Percentiles rank a stretch among this genome's conserved stretches.
phyloP scores from a whole-genome alignment of 805 yeast species.

The Sungouiella blattae region DNA sequence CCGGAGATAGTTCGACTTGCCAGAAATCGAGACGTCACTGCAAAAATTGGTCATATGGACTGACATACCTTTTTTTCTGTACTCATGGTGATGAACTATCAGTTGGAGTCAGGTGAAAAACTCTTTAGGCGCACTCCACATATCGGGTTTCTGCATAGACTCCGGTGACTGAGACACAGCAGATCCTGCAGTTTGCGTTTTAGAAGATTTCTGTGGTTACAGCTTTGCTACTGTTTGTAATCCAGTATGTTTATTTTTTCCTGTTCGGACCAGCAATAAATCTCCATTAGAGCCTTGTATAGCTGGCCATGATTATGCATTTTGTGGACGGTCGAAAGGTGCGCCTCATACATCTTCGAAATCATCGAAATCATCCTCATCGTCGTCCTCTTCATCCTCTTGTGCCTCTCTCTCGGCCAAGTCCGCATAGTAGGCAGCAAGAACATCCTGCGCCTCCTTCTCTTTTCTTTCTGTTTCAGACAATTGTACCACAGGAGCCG shows the following conservation, averaged over 20 bases:
- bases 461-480: constrained; percentile 16
- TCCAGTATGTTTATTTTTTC: too few relatives aligned
- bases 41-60: too few relatives aligned
- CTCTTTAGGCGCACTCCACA: too few relatives aligned
- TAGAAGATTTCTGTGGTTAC: too few relatives aligned
- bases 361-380: constrained; percentile 38
- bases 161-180: too few relatives aligned
- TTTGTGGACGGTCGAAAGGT: neutral
- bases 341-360: constrained; percentile 22
- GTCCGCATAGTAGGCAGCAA: constrained; percentile 65
- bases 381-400: constrained; percentile 58
- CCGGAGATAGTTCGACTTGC: neutral
- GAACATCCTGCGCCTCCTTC: constrained; percentile 66
- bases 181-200: too few relatives aligned
- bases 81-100: too few relatives aligned
- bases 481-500: constrained; percentile 4
- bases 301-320: neutral
- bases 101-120: too few relatives aligned
- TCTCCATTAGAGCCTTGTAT: too few relatives aligned
- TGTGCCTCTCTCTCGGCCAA: constrained; percentile 66
- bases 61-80: constrained; percentile 12
- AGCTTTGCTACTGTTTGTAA: constrained; percentile 1
- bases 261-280: too few relatives aligned
- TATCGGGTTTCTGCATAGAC: too few relatives aligned
- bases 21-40: too few relatives aligned